Conservation (phyloP, 352 stramenopile species). For the Phytophthora cactorum region DNA sequence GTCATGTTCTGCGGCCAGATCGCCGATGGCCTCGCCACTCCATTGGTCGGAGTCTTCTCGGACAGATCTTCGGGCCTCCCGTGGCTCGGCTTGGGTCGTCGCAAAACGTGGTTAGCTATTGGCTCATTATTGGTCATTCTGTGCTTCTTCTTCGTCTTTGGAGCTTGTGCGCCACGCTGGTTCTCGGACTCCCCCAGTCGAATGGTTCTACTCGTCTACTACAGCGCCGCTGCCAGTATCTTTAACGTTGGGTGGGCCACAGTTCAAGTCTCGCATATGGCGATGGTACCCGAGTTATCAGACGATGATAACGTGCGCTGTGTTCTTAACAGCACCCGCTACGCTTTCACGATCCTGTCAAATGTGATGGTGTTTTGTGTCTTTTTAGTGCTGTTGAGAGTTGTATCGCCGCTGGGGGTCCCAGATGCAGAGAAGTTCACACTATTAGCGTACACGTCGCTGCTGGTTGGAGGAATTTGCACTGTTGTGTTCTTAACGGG, state of each 20-base stretch:
- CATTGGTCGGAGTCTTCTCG: slow-evolving; percentile 79
- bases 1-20: slow-evolving; percentile 91
- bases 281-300: slow-evolving; percentile 84
- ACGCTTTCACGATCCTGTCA: slow-evolving; percentile 89
- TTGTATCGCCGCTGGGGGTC: slow-evolving; percentile 66
- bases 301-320: slow-evolving; percentile 80
- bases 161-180: slow-evolving; percentile 60
- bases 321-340: slow-evolving; percentile 83
- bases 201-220: slow-evolving; percentile 72
- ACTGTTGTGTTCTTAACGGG: slow-evolving; percentile 71
- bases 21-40: slow-evolving; percentile 79
- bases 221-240: slow-evolving; percentile 74
- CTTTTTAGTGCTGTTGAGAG: slow-evolving; percentile 71
- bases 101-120: slow-evolving; percentile 80
- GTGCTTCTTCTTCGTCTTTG: slow-evolving; percentile 90
- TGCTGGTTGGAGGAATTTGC: slow-evolving; percentile 68
- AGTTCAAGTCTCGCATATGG: slow-evolving; percentile 89
- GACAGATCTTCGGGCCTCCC: slow-evolving; percentile 71
- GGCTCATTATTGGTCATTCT: slow-evolving; percentile 77
- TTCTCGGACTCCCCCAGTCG: slow-evolving; percentile 64
- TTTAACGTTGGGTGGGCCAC: slow-evolving; percentile 89
- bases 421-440: slow-evolving; percentile 82
- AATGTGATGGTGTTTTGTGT: slow-evolving; percentile 87
- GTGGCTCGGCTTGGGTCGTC: slow-evolving; percentile 65
- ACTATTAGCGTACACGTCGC: slow-evolving; percentile 71